Evolutionary conservation across 805 yeast genomes (phyloP).

Genomic region (Yamadazyma scolyti): DNA sequence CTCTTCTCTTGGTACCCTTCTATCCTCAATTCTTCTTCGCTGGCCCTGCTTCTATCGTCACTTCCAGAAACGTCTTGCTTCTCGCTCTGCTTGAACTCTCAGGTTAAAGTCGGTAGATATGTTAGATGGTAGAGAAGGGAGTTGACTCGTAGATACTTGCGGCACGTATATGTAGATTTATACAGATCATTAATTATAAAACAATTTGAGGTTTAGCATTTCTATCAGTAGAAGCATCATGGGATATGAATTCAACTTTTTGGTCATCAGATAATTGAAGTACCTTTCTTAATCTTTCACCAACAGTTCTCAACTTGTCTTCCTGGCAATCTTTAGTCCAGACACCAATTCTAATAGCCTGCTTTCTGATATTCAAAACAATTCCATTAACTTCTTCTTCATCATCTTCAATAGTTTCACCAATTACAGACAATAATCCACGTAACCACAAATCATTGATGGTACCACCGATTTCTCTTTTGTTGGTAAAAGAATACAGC

Average conservation of each 20-base stretch:
- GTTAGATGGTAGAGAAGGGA: too few relatives aligned
- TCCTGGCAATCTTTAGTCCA: slow-evolving; percentile 87
- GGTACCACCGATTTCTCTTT: slow-evolving; percentile 51
- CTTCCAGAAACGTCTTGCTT: too few relatives aligned
- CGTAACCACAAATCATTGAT: slow-evolving; percentile 92
- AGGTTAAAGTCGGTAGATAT: too few relatives aligned
- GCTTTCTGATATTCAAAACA: slow-evolving; percentile 83
- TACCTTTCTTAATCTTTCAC: slow-evolving; percentile 82
- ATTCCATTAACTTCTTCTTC: slow-evolving; percentile 89
- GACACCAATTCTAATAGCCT: slow-evolving; percentile 77
- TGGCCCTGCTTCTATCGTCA: too few relatives aligned
- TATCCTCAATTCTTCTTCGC: too few relatives aligned
- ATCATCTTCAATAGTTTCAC: slow-evolving; percentile 88
- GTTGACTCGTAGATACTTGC: too few relatives aligned
- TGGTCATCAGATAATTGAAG: slow-evolving; percentile 72
- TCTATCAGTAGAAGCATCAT: slow-evolving; percentile 48
- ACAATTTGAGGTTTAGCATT: slow-evolving; percentile 34
- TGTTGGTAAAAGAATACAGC: slow-evolving; percentile 67
- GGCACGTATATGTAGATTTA: too few relatives aligned
- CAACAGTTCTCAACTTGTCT: slow-evolving; percentile 63
- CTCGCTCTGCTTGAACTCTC: too few relatives aligned
- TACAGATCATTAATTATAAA: slow-evolving; percentile 16
- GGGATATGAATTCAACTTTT: slow-evolving; percentile 75
- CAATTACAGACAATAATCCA: slow-evolving; percentile 83
- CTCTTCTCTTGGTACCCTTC: too few relatives aligned